A percentile compares a stretch with the other conserved stretches of the same genome.
Conservation (phyloP, 2,329 filamentous ascomycete genomes). For the Aspergillus jensenii region DNA sequence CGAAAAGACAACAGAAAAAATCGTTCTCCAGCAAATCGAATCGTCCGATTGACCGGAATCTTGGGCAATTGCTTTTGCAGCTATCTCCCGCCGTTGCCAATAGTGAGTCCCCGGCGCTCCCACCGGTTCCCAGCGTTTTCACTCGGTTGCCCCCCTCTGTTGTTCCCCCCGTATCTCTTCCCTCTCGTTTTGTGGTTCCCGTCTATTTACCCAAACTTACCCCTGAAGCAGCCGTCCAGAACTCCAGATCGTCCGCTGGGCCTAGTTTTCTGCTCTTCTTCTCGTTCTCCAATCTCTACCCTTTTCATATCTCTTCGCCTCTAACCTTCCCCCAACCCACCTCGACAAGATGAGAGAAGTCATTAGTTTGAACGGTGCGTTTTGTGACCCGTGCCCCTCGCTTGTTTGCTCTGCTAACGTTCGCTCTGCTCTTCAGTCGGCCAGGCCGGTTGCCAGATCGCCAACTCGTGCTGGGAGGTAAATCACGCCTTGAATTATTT, state of each 20-base stretch:
- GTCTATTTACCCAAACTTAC: slow-evolving; percentile 21
- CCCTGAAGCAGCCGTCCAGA: slow-evolving; percentile 28
- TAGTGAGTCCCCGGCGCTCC: slow-evolving; percentile 15
- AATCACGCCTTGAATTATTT: slow-evolving; percentile 43
- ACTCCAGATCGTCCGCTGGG: slow-evolving; percentile 24
- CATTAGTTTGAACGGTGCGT: slow-evolving; percentile 96
- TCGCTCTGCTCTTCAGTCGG: slow-evolving; percentile 65
- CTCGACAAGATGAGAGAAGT: slow-evolving; percentile 90
- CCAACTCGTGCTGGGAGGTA: slow-evolving; percentile 99
- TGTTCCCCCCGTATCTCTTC: slow-evolving; percentile 16
- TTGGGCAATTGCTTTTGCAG: slow-evolving; percentile 12
- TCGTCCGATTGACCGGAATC: slow-evolving; percentile 32
- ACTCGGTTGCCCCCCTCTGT: slow-evolving; percentile 6
- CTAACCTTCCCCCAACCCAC: slow-evolving; percentile 17
- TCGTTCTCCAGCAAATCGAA: slow-evolving; percentile 46
- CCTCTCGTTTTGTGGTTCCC: slow-evolving; percentile 20
- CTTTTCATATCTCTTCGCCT: slow-evolving; percentile 15
- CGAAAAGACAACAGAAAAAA: slow-evolving; percentile 7
- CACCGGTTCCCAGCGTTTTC: slow-evolving; percentile 17
- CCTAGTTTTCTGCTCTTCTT: slow-evolving; percentile 29
- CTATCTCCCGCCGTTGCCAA: slow-evolving; percentile 10
- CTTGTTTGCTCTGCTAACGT: slow-evolving; percentile 22
- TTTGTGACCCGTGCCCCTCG: slow-evolving; percentile 12
- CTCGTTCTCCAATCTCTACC: slow-evolving; percentile 15
- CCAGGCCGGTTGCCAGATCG: slow-evolving; percentile 99